These are phyloP conservation scores for Verticillium albo-atrum DNA, from an alignment of 2,329 filamentous ascomycete genomes.

Conservation along the genomic window DNA sequence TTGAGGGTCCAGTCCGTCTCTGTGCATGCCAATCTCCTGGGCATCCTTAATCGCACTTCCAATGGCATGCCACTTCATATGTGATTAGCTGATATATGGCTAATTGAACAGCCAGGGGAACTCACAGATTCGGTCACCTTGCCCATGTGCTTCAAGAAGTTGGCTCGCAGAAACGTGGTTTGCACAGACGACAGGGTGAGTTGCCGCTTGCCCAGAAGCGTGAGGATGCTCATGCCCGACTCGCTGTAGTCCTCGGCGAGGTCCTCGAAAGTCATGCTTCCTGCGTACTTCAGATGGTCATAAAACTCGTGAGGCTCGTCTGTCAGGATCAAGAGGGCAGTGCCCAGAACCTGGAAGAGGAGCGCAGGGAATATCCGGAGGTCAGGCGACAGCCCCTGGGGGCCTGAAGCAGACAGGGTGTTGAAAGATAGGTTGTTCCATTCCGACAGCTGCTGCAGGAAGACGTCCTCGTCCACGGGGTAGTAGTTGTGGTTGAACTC, in stretches of 20 bases:
- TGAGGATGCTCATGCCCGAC: constrained; percentile 46
- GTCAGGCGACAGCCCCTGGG: constrained; percentile 44
- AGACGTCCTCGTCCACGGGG: constrained; percentile 47
- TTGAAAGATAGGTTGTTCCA: constrained; percentile 53
- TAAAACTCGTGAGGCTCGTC: constrained; percentile 43
- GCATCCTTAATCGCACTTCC: constrained; percentile 55
- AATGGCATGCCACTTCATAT: constrained; percentile 47
- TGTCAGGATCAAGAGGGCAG: constrained; percentile 48
- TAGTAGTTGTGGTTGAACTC: constrained; percentile 54
- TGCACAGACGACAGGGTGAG: constrained; percentile 53
- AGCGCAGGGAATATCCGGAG: constrained; percentile 55
- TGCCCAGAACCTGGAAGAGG: constrained; percentile 54
- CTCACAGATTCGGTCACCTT: constrained; percentile 52
- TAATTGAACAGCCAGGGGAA: background rate
- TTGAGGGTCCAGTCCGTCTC: constrained; percentile 46
- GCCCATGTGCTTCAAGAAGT: constrained; percentile 55
- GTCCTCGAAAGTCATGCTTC: constrained; percentile 56
- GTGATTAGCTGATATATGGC: background rate
- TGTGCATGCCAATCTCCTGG: constrained; percentile 58
- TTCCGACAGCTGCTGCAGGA: constrained; percentile 43
- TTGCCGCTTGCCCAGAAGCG: constrained; percentile 51
- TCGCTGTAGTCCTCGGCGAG: constrained; percentile 58
- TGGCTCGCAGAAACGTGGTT: constrained; percentile 51
- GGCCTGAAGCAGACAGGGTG: constrained; percentile 43
- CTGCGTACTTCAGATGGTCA: constrained; percentile 53